phyloP scores from a whole-genome alignment of 2,329 filamentous ascomycete species.

The Diaporthe longicolla region DNA sequence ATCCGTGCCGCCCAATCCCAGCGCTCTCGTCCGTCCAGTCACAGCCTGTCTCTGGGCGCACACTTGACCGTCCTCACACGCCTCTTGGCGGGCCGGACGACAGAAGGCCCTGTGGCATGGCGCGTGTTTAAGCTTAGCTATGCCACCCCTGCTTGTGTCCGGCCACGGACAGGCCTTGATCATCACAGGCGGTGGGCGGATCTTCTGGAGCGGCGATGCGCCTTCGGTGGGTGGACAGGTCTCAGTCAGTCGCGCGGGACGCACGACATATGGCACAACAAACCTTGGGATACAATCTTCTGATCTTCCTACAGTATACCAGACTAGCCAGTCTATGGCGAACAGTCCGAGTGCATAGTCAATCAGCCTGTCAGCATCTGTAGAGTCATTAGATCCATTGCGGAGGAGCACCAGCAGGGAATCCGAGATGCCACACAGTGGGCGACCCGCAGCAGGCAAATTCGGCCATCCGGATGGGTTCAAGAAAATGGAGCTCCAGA shows the following conservation, averaged over 20 bases:
- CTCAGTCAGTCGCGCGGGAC: conserved; percentile 18
- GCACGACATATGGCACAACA: conserved; percentile 13
- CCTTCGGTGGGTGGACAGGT: conserved; percentile 15
- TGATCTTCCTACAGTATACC: not conserved
- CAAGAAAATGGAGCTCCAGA: conserved; percentile 31
- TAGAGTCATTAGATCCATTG: conserved; percentile 13
- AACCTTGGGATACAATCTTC: conserved; percentile 9
- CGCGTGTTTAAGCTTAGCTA: conserved; percentile 38
- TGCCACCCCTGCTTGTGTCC: conserved; percentile 29
- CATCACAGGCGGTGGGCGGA: conserved; percentile 16
- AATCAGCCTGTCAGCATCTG: not conserved
- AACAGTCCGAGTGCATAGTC: not conserved
- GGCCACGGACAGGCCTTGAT: conserved; percentile 19
- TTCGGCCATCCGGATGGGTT: conserved; percentile 27
- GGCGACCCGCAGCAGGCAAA: conserved; percentile 39
- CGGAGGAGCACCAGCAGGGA: conserved; percentile 25
- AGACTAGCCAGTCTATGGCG: not conserved
- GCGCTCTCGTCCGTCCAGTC: conserved; percentile 33
- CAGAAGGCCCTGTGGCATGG: conserved; percentile 36
- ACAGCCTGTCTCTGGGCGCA: conserved; percentile 27
- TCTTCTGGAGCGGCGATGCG: conserved; percentile 17
- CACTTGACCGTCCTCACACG: conserved; percentile 37
- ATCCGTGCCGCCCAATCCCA: conserved; percentile 34
- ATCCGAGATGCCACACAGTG: conserved; percentile 37
- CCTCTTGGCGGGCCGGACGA: conserved; percentile 36